Evolutionary conservation across 2,329 filamentous ascomycete genomes (phyloP).

Genomic region (Calcarisporium arbuscula): DNA sequence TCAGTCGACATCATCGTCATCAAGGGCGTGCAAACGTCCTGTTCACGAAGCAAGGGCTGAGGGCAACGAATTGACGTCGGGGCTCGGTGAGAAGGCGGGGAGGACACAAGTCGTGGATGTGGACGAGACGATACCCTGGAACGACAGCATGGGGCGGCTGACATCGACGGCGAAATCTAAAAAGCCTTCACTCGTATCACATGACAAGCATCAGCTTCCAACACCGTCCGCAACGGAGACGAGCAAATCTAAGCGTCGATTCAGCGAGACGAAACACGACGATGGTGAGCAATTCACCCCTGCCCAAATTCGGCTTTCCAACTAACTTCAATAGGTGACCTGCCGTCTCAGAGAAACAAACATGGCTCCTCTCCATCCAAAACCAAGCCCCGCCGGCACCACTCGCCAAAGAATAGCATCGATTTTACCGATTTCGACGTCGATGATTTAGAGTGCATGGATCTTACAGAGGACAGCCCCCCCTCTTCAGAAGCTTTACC

Average conservation of each 20-base stretch:
- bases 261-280: constrained; percentile 6
- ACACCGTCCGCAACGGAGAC: constrained; percentile 27
- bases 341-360: constrained; percentile 15
- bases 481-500: constrained; percentile 27
- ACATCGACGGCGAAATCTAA: constrained; percentile 37
- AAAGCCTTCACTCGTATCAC: constrained; percentile 37
- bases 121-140: constrained; percentile 19
- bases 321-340: neutral
- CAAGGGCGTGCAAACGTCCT: too few species aligned
- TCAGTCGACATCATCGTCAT: constrained; percentile 3
- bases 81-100: too few species aligned
- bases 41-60: too few species aligned
- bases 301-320: constrained; percentile 1
- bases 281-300: constrained; percentile 5
- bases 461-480: constrained; percentile 31
- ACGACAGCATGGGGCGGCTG: constrained; percentile 38
- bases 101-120: constrained; percentile 17
- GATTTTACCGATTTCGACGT: constrained; percentile 29
- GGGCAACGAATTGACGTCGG: constrained; percentile 2
- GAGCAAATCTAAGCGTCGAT: constrained; percentile 12
- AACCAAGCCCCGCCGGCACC: constrained; percentile 13
- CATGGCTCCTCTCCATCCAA: constrained; percentile 18
- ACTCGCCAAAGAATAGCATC: constrained; percentile 16
- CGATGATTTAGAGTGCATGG: constrained; percentile 31
- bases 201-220: constrained; percentile 33